Base-by-base conservation (phyloP, 345 rosid genomes). In the Pelargonium nanum region DNA sequence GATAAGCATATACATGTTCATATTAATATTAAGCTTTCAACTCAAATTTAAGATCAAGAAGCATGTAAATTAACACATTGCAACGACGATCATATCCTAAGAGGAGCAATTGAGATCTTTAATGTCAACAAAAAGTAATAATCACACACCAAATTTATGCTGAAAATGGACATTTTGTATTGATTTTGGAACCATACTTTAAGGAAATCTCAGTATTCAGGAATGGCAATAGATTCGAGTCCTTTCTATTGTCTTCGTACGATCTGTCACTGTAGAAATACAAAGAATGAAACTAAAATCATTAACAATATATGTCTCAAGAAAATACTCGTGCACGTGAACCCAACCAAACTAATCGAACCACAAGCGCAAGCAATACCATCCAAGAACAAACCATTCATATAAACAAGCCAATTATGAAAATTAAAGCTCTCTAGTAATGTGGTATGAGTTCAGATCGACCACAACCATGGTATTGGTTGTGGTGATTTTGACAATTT, bases 401-500 rank as follows among this genome's bases (percentile, higher is more conserved):
- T 57, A 19, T 57, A 19, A 53, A 50, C 50, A 16, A 28, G 30
- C 48, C 15, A 40, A 40, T 53, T 3, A 2, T 8, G 15, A 63
- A 21, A 63, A 55, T 48, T 44, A 51, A 62, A 22, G 54, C 40
- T 53, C 59, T 62, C 59, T 62, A 73, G 73, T 28, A 16, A 40
- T 23, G 34, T 20, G 26, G n/a, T n/a, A 3, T 12, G 17, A 53
- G 68, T 45, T 58, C 51, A 55, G 57, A 60, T 48, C 48, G 15
- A 40, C 48, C 48, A 19, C 22, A 69, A 72, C 56, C 75, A 72
- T 71, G 55, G 76, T 78, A 73, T 68, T 26, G 25, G 28, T 19
- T 1, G 5, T 40, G 0, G 15, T 40, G 0, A n/a, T n/a, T n/a
- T n/a, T n/a, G 9, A 40, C 48, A 40, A 40, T 2, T 40, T 40